Evolutionary conservation across 306 rosid species (phyloP), one percentile per base, ranked within the genome.

Genomic region (Fagus sylvatica): DNA sequence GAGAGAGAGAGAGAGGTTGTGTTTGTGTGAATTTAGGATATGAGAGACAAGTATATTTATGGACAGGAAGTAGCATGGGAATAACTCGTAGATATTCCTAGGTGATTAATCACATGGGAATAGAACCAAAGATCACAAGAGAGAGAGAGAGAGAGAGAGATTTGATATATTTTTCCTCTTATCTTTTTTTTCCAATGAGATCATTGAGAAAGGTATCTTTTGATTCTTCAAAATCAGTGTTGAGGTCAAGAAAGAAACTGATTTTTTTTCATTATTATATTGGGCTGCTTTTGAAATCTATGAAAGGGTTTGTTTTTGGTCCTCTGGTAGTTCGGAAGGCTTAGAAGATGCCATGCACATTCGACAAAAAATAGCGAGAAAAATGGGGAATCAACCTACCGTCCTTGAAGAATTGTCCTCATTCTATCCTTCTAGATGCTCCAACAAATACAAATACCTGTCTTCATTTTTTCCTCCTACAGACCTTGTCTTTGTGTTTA

Each of bases 201-300:
- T 71, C n/a, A n/a, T n/a, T n/a, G n/a, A n/a, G n/a, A n/a, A n/a
- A 77, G 89, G 91, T 78, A 88, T 91, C 91, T 85, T 89, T 91
- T 80, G 73, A 78, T 86, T 86, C 90, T 84, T 80, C 36, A 83
- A 83, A 80, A 87, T 82, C 85, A 78, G 79, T 80, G 86, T 84
- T 79, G 83, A 74, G 84, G 79, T 83, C 61, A 86, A 82, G 88
- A 77, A 82, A 85, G 82, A 68, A 80, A 81, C 72, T 78, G 85
- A 82, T 82, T 17, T 76, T 71, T 84, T 72, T 76, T 69, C 69
- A 80, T 78, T 74, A 77, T 30, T 36, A 81, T 68, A 75, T 56
- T 17, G 76, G 70, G 54, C 43, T 51, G 79, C 74, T 76, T 86
- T 84, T 68, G 71, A 82, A 76, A 74, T 82, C 61, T 75, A 76